Percentiles rank a stretch among this genome's conserved stretches.
These are phyloP conservation scores for Caloboletus firmus DNA, from an alignment of 1,284 basidiomycete species.

Conservation along the genomic window DNA sequence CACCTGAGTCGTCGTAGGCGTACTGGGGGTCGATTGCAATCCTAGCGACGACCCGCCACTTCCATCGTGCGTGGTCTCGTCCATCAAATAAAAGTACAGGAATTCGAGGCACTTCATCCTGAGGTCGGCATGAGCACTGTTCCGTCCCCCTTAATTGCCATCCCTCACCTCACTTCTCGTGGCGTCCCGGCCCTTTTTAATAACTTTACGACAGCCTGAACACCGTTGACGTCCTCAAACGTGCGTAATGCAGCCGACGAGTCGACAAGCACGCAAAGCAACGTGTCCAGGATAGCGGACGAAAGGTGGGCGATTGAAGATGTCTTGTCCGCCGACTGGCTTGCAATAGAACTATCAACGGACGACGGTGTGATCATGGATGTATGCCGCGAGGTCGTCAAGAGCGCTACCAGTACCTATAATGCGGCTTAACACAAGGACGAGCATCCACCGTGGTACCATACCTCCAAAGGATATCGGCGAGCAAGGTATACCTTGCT, in stretches of 20 bases:
- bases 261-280: conserved; percentile 84
- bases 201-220: conserved; percentile 79
- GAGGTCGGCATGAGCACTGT: conserved; percentile 4
- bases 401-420: conserved; percentile 65
- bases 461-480: conserved; percentile 69
- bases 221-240: conserved; percentile 75
- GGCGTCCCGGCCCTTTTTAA: conserved; percentile 80
- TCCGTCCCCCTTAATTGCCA: not conserved
- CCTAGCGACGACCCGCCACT: conserved; percentile 5
- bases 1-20: conserved; percentile 37
- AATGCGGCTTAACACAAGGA: conserved; percentile 2
- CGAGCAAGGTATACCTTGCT: conserved; percentile 74
- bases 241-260: conserved; percentile 66
- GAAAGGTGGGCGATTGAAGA: conserved; percentile 42
- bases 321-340: conserved; percentile 21
- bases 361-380: conserved; percentile 35
- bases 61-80: conserved; percentile 54
- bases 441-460: conserved; percentile 15
- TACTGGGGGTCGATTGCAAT: conserved; percentile 24
- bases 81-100: conserved; percentile 87
- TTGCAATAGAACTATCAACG: conserved; percentile 12
- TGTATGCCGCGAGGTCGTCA: conserved; percentile 66
- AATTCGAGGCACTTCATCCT: conserved; percentile 95
- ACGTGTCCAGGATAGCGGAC: conserved; percentile 73
- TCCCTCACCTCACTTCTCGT: conserved; percentile 75